phyloP scores from a whole-genome alignment of 331 rosid species.

The Saraca asoca region DNA sequence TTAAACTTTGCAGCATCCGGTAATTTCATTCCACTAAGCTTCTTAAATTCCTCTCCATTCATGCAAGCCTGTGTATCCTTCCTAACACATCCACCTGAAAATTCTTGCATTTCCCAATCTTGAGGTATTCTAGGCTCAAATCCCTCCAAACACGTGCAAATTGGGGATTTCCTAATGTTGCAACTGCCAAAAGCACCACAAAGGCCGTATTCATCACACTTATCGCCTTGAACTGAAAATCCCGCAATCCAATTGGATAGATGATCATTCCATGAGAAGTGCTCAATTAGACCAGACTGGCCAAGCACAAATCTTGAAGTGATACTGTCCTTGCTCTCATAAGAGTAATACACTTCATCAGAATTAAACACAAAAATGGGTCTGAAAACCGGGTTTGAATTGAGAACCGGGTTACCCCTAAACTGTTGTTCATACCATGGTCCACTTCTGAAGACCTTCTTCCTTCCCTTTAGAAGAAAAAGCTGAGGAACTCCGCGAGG shows the following conservation, averaged over 20 bases:
- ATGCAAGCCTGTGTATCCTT: conserved; percentile 30
- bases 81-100: conserved; percentile 47
- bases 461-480: conserved; percentile 37
- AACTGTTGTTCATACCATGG: conserved; percentile 54
- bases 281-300: conserved; percentile 45
- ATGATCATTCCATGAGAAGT: conserved; percentile 49
- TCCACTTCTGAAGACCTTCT: conserved; percentile 50
- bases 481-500: conserved; percentile 55
- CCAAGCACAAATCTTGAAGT: conserved; percentile 46
- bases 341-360: conserved; percentile 48
- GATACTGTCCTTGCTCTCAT: conserved; percentile 38
- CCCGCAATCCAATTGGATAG: conserved; percentile 43
- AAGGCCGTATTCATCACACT: conserved; percentile 49
- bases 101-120: conserved; percentile 37
- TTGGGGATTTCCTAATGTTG: conserved; percentile 5
- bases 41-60: conserved; percentile 44
- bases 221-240: conserved; percentile 46
- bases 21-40: conserved; percentile 41
- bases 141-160: conserved; percentile 50
- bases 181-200: conserved; percentile 58
- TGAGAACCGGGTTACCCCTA: conserved; percentile 39
- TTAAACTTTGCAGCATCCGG: conserved; percentile 47
- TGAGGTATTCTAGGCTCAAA: conserved; percentile 38
- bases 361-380: conserved; percentile 45
- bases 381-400: conserved; percentile 48